A percentile compares a stretch with the other conserved stretches of the same genome.
These are phyloP conservation scores for Paraphaeosphaeria sporulosa DNA, from an alignment of 2,329 filamentous ascomycete genomes.

Conservation along the genomic window DNA sequence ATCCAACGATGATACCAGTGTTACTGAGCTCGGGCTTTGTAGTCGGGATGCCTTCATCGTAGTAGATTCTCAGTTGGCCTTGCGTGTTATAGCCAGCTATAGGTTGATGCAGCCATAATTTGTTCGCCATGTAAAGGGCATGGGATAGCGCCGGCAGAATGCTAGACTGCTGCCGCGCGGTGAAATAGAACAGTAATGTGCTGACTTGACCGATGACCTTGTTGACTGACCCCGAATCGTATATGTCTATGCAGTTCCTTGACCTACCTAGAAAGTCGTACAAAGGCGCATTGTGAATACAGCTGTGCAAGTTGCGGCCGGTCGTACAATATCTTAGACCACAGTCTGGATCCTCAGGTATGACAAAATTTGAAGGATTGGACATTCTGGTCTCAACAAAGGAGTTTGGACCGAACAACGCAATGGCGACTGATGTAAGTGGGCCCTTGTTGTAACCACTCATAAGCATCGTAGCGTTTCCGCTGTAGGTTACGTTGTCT, in stretches of 20 bases:
- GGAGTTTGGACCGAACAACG: conserved; percentile 20
- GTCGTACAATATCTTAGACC: not conserved
- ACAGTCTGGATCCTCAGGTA: not conserved
- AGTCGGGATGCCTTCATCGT: conserved; percentile 11
- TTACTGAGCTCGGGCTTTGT: conserved; percentile 16
- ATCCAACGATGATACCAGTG: conserved; percentile 13
- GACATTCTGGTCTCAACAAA: conserved; percentile 14
- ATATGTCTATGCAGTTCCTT: not conserved
- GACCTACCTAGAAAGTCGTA: not conserved
- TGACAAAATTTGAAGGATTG: conserved; percentile 5
- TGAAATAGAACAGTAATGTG: not conserved
- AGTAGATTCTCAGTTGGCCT: not conserved
- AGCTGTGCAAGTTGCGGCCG: not conserved
- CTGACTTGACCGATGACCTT: not conserved
- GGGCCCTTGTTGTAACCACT: conserved; percentile 12
- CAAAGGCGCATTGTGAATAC: not conserved
- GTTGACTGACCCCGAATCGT: not conserved
- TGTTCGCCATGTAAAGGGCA: conserved; percentile 16
- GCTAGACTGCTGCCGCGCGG: not conserved
- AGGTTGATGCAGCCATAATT: conserved; percentile 6
- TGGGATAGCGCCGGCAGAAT: not conserved
- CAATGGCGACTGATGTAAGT: conserved; percentile 14
- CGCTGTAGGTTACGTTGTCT: conserved; percentile 1
- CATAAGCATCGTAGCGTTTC: conserved; percentile 7
- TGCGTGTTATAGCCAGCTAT: not conserved